phyloP scores from a whole-genome alignment of 2,329 filamentous ascomycete genomes.

The Colletotrichum lindemuthianum region DNA sequence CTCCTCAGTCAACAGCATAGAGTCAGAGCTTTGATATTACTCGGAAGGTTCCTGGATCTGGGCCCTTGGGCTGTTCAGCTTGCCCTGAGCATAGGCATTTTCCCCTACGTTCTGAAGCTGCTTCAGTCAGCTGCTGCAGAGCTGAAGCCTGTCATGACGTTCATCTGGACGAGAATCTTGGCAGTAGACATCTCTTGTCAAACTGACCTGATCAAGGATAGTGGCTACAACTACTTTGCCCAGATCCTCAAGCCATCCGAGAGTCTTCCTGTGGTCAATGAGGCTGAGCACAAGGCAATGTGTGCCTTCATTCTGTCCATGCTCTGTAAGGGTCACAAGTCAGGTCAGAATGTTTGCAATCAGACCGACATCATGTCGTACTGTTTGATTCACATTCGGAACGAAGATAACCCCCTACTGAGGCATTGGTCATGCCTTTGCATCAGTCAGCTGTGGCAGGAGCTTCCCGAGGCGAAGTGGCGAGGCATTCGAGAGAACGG shows the following conservation, averaged over 20 bases:
- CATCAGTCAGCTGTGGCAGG: constrained; percentile 92
- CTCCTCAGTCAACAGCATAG: constrained; percentile 95
- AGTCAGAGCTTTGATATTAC: constrained; percentile 86
- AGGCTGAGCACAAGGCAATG: constrained; percentile 95
- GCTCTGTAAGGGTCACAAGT: constrained; percentile 94
- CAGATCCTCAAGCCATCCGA: constrained; percentile 88
- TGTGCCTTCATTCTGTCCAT: constrained; percentile 97
- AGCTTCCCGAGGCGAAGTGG: constrained; percentile 94
- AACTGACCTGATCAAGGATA: constrained; percentile 93
- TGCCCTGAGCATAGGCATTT: constrained; percentile 96
- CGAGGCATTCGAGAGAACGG: constrained; percentile 90
- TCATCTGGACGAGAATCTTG: constrained; percentile 96
- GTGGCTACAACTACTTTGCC: constrained; percentile 96
- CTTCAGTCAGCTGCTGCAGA: constrained; percentile 94
- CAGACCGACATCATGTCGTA: constrained; percentile 90
- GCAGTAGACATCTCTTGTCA: constrained; percentile 96
- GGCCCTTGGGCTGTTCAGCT: constrained; percentile 99
- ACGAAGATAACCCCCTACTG: constrained; percentile 87
- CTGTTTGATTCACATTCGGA: constrained; percentile 84
- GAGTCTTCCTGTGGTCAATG: constrained; percentile 84
- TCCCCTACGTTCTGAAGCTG: constrained; percentile 97
- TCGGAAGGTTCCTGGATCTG: constrained; percentile 93
- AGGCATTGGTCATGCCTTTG: constrained; percentile 97
- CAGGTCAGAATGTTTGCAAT: constrained; percentile 91
- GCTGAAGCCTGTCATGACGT: constrained; percentile 98